Evolutionary conservation across 768 basidiomycete species (phyloP), one percentile per base, ranked within the genome.

Genomic region (Pulveroboletus ravenelii): DNA sequence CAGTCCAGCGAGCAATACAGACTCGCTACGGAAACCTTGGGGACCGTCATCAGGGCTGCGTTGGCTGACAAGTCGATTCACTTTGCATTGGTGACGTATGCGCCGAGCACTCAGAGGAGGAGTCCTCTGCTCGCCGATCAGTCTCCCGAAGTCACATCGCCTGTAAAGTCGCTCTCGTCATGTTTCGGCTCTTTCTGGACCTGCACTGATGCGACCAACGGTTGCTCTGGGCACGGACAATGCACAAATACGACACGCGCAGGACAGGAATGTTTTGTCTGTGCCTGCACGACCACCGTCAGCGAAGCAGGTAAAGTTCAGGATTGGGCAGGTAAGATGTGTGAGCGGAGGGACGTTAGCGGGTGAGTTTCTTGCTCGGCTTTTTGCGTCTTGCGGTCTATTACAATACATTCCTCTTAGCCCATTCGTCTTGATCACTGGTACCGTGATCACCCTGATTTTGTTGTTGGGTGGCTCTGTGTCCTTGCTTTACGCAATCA

Each of bases 311-410:
- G 81, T n/a, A 64, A 81, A 63, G 80, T 76, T 4, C 78, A 83
- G 54, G 69, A 66, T 30, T 93, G 90, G 89, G 89, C 78, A 1
- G 90, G 90, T 5, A 75, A 78, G 46, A 78, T 74, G 54, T 93
- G 90, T 57, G 82, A 91, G 72, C 78, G 82, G 55, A 82, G 81
- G 68, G 90, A 93, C 61, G 70, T 92, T 42, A 90, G 87, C 74
- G 81, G 80, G 89, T 89, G 61, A 53, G 87, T 80, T 13, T 31
- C 2, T n/a, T 35, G 14, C 9, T 39, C n/a, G 13, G 14, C 39
- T 15, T 36, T 34, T 36, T 31, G 2, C 5, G 25, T 18, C 7
- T 46, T 56, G 27, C 12, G 6, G 29, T 51, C 31, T 46, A 8
- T 51, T 20, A 32, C 10, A 14, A 53, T 36, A n/a, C 36, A 12